Evolutionary conservation across 2,329 filamentous ascomycete genomes (phyloP), one percentile per base, ranked within the genome.

Genomic region (Paradendryphiella salina): DNA sequence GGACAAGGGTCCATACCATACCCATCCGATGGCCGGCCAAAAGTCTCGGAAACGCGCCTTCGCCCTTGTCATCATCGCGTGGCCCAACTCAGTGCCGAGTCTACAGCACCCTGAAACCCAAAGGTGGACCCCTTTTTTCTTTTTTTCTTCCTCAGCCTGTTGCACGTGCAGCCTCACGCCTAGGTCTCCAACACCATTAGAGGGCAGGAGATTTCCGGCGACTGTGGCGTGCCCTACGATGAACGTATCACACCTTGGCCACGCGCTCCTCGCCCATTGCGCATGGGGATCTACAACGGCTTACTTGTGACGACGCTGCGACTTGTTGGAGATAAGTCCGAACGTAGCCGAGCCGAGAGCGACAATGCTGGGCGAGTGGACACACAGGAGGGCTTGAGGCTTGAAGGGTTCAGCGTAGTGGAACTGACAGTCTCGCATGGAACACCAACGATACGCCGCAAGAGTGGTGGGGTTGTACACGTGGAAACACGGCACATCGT

Each of bases 351-450:
- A 28, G 43, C 54, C 57, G 48, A 54, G 53, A 54, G 36, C 41
- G 54, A 52, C 21, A 26, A 41, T 26, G 50, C 56, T 54, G 52
- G 46, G 50, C 52, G 57, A 51, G 50, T 50, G 52, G 51, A 43
- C 50, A 60, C 43, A 46, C 51, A 42, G 54, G 59, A 39, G 33
- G 15, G 38, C 32, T 43, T 11, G 20, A 34, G 44, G 39, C 41
- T 46, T 39, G 37, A 36, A 46, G 50, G 60, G 56, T 62, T 62
- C 67, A 65, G 53, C 52, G 35, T 48, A 46, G 57, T 54, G 62
- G 57, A 54, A 59, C 52, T 58, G 56, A 49, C 53, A 53, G 52
- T 71, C 68, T 67, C 63, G 66, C 65, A 68, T 66, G 60, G 50
- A 54, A 60, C 40, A 38, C 54, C 56, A 60, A 64, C 61, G 54